Percentiles rank a stretch among this genome's conserved stretches.
phyloP scores from a whole-genome alignment of 441 rosid genomes.

The Populus trichocarpa region DNA sequence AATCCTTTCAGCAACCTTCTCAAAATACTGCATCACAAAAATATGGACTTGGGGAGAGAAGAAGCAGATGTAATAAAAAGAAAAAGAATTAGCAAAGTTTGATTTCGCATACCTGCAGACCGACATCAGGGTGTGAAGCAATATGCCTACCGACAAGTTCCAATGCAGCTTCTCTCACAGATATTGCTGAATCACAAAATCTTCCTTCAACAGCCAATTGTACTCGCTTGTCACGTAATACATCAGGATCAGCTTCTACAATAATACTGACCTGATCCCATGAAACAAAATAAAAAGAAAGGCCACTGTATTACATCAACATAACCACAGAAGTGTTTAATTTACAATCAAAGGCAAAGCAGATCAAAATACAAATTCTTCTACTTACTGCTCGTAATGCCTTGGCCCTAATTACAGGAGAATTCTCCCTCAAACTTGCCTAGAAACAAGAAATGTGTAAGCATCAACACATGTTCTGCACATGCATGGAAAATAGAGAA shows the following conservation, averaged over 20 bases:
- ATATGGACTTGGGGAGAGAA: background rate
- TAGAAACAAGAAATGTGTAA: conserved; percentile 34
- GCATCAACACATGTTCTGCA: conserved; percentile 22
- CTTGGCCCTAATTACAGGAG: conserved; percentile 96
- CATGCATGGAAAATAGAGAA: conserved; percentile 16
- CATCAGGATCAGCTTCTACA: conserved; percentile 99
- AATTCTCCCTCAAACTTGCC: conserved; percentile 97
- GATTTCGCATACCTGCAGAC: conserved; percentile 61
- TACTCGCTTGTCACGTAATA: conserved; percentile 85
- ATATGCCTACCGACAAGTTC: conserved; percentile 99
- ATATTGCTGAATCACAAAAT: conserved; percentile 98
- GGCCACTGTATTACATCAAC: conserved; percentile 8
- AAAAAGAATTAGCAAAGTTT: conserved; percentile 9
- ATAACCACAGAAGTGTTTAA: conserved; percentile 10
- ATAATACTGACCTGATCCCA: conserved; percentile 89
- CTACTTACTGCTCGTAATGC: conserved; percentile 91
- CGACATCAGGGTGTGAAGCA: conserved; percentile 98
- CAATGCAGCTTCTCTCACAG: conserved; percentile 98
- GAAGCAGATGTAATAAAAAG: conserved; percentile 12
- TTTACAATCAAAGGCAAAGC: conserved; percentile 14
- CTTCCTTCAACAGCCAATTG: conserved; percentile 99
- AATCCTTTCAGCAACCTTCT: conserved; percentile 97
- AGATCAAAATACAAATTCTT: conserved; percentile 13
- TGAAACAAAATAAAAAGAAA: conserved; percentile 20
- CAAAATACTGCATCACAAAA: conserved; percentile 68